Percentiles rank a stretch among this genome's conserved stretches.
These are phyloP conservation scores for Beauveria rudraprayagi DNA, from an alignment of 2,329 filamentous ascomycete species.

Conservation along the genomic window DNA sequence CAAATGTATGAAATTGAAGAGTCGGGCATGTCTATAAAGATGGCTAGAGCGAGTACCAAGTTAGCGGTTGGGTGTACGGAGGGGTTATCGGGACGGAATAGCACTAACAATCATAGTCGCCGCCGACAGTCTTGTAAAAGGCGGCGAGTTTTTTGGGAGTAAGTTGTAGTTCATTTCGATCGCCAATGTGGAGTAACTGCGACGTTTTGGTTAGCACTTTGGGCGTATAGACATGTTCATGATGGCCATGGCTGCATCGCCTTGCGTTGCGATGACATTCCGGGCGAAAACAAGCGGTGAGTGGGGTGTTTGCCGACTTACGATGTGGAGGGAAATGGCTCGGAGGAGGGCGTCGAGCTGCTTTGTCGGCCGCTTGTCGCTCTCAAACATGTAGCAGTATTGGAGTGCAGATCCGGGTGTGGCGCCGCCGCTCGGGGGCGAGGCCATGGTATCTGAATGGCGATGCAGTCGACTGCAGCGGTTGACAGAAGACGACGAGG, in stretches of 20 bases:
- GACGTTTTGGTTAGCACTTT: not conserved
- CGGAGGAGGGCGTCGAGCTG: constrained; percentile 60
- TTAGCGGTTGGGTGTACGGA: not conserved
- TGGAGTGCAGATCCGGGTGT: constrained; percentile 18
- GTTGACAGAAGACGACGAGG: not conserved
- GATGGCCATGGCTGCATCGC: not conserved
- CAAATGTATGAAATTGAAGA: constrained; percentile 84
- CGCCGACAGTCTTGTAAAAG: constrained; percentile 68
- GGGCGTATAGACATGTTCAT: not conserved
- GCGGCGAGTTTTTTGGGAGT: constrained; percentile 64
- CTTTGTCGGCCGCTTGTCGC: constrained; percentile 59
- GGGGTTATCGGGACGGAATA: constrained; percentile 1
- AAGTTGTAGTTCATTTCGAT: constrained; percentile 43
- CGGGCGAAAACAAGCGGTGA: constrained; percentile 3
- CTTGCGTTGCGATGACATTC: not conserved
- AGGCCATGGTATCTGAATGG: constrained; percentile 17
- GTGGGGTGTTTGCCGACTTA: constrained; percentile 33
- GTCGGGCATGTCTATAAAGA: constrained; percentile 70
- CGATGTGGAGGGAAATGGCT: constrained; percentile 62
- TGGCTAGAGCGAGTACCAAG: constrained; percentile 31
- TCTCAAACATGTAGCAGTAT: constrained; percentile 62
- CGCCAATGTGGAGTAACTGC: constrained; percentile 51
- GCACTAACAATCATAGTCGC: constrained; percentile 61
- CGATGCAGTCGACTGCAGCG: constrained; percentile 4
- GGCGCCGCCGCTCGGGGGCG: constrained; percentile 15